These are phyloP conservation scores for Aspergillus asperescens DNA, from an alignment of 495 filamentous ascomycete species.

Conservation along the genomic window DNA sequence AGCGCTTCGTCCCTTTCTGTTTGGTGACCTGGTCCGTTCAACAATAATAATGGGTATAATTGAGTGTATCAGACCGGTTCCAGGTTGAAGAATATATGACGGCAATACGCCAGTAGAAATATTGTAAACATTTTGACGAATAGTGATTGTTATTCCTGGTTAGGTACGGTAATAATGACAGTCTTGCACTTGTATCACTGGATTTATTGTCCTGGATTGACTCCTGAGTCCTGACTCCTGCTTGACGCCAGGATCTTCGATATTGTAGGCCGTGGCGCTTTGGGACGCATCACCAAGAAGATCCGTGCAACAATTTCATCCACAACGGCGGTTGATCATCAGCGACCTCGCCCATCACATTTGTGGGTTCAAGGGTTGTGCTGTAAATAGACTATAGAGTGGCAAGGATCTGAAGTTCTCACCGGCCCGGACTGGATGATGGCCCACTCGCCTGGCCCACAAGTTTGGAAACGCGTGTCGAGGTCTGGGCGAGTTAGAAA, in stretches of 20 bases:
- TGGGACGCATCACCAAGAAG: neutral
- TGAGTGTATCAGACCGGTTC: neutral
- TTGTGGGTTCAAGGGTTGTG: too few species aligned
- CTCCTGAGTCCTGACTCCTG: too few species aligned
- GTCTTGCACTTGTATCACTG: neutral
- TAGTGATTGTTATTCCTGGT: neutral
- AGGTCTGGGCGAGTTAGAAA: constrained; percentile 6
- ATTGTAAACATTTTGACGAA: neutral
- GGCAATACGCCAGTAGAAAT: neutral
- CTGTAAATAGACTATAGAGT: constrained; percentile 23
- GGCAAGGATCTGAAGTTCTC: constrained; percentile 8
- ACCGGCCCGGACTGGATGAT: neutral
- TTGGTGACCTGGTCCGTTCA: neutral
- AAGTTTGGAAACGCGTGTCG: constrained; percentile 22
- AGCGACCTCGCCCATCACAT: too few species aligned
- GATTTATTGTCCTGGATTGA: neutral
- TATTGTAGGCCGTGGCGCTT: neutral
- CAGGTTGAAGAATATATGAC: neutral
- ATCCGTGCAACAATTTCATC: neutral
- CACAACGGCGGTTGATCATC: neutral
- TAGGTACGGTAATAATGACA: too few species aligned
- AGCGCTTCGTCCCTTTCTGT: too few species aligned
- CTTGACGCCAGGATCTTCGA: neutral
- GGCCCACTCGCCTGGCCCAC: constrained; percentile 19
- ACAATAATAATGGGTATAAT: neutral